A percentile compares a stretch with the other conserved stretches of the same genome.
phyloP scores from a whole-genome alignment of 2,329 filamentous ascomycete genomes.

The Coniochaeta sp. region DNA sequence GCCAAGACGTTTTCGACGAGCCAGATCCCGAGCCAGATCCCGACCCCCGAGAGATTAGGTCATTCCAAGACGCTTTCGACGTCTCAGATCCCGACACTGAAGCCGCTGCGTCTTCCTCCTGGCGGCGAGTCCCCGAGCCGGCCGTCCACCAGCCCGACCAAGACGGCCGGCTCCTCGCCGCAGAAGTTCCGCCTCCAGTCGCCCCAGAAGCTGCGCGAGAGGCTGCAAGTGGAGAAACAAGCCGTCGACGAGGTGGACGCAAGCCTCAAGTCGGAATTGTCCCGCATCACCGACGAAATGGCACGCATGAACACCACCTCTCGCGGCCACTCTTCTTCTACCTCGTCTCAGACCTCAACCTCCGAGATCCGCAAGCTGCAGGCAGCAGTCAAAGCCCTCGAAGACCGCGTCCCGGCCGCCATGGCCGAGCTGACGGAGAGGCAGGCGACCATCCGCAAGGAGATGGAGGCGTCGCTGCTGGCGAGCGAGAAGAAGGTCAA shows the following conservation, averaged over 20 bases:
- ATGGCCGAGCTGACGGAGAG: constrained; percentile 52
- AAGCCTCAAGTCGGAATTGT: constrained; percentile 66
- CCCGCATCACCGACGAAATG: constrained; percentile 75
- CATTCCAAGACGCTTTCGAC: constrained; percentile 45
- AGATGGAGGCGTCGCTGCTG: constrained; percentile 64
- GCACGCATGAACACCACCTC: constrained; percentile 37
- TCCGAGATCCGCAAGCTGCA: constrained; percentile 41
- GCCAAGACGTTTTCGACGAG: constrained; percentile 43
- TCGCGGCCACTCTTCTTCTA: constrained; percentile 17
- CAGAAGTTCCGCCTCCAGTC: constrained; percentile 61
- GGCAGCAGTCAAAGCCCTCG: constrained; percentile 56
- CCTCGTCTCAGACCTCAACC: constrained; percentile 13
- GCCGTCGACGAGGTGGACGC: constrained; percentile 63
- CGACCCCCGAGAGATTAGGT: constrained; percentile 4
- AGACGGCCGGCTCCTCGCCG: constrained; percentile 26
- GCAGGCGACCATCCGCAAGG: constrained; percentile 57
- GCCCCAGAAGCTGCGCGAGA: constrained; percentile 72
- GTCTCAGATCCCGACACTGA: constrained; percentile 48
- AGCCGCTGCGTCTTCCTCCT: constrained; percentile 22
- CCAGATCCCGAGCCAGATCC: constrained; percentile 40
- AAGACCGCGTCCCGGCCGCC: constrained; percentile 55
- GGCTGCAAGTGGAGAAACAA: constrained; percentile 74
- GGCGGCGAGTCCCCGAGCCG: constrained; percentile 18
- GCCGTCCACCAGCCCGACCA: constrained; percentile 29
- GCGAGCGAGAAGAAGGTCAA: constrained; percentile 72